A percentile compares a stretch with the other conserved stretches of the same genome.
Evolutionary conservation across 129 eudicot genomes (phyloP).

Genomic region (Mikania micrantha): DNA sequence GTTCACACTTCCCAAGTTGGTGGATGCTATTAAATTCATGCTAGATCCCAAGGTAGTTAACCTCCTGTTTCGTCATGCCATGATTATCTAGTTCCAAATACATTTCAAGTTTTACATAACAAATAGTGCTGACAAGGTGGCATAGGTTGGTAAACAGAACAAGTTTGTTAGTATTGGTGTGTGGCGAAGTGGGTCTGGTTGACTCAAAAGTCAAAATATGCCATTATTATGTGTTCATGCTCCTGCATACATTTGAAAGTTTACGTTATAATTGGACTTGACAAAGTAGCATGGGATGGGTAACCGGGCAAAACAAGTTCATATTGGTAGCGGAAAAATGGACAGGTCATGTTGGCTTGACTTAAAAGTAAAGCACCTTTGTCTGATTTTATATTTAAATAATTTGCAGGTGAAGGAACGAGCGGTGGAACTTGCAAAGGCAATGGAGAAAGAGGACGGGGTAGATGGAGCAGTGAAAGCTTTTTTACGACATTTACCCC

Average conservation of each 20-base stretch:
- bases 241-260: no score
- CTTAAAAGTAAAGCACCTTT: not conserved
- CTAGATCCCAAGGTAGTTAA: slow-evolving; percentile 65
- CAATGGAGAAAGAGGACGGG: slow-evolving; percentile 94
- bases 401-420: slow-evolving; percentile 67
- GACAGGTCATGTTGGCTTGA: not conserved
- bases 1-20: slow-evolving; percentile 72
- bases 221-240: no score
- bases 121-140: not conserved
- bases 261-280: no score
- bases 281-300: no score
- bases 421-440: slow-evolving; percentile 80
- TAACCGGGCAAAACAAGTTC: no score
- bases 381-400: not conserved
- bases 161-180: not conserved
- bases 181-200: not conserved
- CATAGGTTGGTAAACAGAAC: not conserved
- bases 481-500: slow-evolving; percentile 76
- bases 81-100: not conserved
- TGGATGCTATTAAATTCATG: slow-evolving; percentile 81
- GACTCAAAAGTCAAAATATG: not conserved
- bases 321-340: no score
- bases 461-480: slow-evolving; percentile 91
- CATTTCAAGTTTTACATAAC: not conserved
- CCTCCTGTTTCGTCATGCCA: not conserved